A percentile compares a stretch with the other conserved stretches of the same genome.
phyloP scores from a whole-genome alignment of 2,329 filamentous ascomycete species.

The Ascomycota sp. region DNA sequence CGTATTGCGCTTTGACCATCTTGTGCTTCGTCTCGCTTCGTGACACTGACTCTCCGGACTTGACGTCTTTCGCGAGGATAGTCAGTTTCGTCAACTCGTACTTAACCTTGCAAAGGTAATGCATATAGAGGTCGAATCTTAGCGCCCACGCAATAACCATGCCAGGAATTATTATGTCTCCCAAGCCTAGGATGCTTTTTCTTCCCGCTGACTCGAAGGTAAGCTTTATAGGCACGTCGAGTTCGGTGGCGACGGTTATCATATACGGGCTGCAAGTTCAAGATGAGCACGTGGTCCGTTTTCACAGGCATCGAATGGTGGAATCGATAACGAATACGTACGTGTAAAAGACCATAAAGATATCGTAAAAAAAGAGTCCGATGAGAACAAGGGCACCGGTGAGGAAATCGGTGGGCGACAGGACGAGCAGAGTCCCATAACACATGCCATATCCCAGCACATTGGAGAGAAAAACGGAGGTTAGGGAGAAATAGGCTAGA shows the following conservation, averaged over 20 bases:
- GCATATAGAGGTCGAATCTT: slow-evolving; percentile 75
- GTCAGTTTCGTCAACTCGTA: slow-evolving; percentile 16
- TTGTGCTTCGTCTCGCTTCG: slow-evolving; percentile 20
- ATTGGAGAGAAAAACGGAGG: slow-evolving; percentile 47
- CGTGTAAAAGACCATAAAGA: slow-evolving; percentile 80
- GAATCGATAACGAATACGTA: slow-evolving; percentile 15
- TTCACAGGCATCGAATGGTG: background rate
- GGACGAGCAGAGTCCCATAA: slow-evolving; percentile 60
- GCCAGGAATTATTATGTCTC: slow-evolving; percentile 85
- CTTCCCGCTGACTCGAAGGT: slow-evolving; percentile 51
- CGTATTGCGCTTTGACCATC: slow-evolving; percentile 29
- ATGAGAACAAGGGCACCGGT: slow-evolving; percentile 61
- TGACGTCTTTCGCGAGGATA: slow-evolving; percentile 12
- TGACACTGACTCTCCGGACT: slow-evolving; percentile 14
- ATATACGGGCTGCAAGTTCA: slow-evolving; percentile 49
- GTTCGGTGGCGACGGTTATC: slow-evolving; percentile 67
- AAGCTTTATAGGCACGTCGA: slow-evolving; percentile 88
- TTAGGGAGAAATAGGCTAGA: slow-evolving; percentile 47
- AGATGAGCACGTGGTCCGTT: background rate
- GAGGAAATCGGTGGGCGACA: slow-evolving; percentile 75
- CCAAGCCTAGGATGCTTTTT: slow-evolving; percentile 67
- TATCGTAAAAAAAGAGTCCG: slow-evolving; percentile 84
- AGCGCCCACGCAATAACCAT: slow-evolving; percentile 77
- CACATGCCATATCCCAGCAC: slow-evolving; percentile 73
- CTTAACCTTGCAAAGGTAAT: slow-evolving; percentile 51